Conservation (phyloP, 495 filamentous ascomycete species). For the Hypoxylon fragiforme region DNA sequence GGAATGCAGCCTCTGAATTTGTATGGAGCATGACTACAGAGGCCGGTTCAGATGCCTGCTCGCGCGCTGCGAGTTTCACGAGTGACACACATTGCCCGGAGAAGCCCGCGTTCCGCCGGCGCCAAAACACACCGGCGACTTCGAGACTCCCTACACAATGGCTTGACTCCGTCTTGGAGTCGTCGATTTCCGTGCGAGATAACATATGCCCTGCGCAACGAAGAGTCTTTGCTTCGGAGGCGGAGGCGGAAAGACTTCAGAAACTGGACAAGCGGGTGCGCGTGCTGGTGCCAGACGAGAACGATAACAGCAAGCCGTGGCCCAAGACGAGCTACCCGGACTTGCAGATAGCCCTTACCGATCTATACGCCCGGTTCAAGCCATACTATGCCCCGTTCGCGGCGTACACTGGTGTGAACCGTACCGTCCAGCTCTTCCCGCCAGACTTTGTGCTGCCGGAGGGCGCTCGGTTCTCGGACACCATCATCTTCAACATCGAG, state of each 20-base stretch:
- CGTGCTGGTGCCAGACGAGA: conserved; percentile 13
- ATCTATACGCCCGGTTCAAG: conserved; percentile 25
- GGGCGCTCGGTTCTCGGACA: not conserved
- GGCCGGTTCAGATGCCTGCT: not conserved
- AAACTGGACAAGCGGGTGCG: conserved; percentile 10
- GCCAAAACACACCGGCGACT: not conserved
- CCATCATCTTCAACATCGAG: conserved; percentile 12
- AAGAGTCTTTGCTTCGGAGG: not conserved
- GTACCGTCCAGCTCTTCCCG: conserved; percentile 26
- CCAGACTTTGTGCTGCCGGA: conserved; percentile 3
- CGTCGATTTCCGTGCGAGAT: conserved; percentile 18
- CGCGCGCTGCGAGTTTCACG: not conserved
- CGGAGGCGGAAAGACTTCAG: conserved; percentile 4
- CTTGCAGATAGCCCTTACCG: conserved; percentile 26
- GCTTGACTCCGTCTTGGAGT: conserved; percentile 34
- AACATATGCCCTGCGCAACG: not conserved
- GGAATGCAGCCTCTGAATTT: not conserved
- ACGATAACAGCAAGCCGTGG: conserved; percentile 11
- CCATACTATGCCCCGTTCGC: conserved; percentile 33
- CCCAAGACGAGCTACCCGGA: conserved; percentile 30
- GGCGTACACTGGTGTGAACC: conserved; percentile 16
- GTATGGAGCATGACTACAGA: not conserved
- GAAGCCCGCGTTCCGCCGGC: not conserved
- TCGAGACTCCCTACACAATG: conserved; percentile 24
- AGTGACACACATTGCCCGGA: not conserved